phyloP scores from a whole-genome alignment of 805 yeast genomes.

The Myxozyma monticola region DNA sequence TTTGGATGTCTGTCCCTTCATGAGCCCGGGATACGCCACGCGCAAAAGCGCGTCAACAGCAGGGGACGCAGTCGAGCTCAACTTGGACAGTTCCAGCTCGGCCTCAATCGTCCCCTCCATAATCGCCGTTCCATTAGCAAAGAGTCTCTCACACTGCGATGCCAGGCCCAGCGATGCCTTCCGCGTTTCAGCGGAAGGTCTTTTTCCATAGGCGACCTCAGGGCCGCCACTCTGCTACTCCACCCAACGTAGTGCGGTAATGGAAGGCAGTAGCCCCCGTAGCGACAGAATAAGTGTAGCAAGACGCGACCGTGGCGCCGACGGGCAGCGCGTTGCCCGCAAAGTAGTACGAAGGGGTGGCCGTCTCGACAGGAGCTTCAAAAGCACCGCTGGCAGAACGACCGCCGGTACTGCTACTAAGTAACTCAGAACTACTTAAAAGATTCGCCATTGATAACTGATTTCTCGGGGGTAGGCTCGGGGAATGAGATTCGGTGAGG shows the following conservation, averaged over 20 bases:
- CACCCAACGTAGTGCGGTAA: slow-evolving; percentile 34
- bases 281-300: slow-evolving; percentile 27
- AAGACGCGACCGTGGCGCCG: slow-evolving; percentile 31
- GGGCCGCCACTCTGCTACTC: slow-evolving; percentile 37
- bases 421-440: slow-evolving; percentile 27
- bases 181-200: slow-evolving; percentile 33
- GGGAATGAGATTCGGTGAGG: too few relatives aligned
- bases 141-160: slow-evolving; percentile 35
- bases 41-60: slow-evolving; percentile 23
- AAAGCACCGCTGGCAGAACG: slow-evolving; percentile 9
- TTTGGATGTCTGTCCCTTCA: too few relatives aligned
- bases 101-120: slow-evolving; percentile 16
- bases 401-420: slow-evolving; percentile 26
- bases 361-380: slow-evolving; percentile 1
- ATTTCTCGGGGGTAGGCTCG: neutral
- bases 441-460: slow-evolving; percentile 30
- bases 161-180: slow-evolving; percentile 36
- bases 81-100: slow-evolving; percentile 2
- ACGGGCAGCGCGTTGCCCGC: slow-evolving; percentile 11
- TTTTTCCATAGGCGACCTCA: slow-evolving; percentile 33
- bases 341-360: slow-evolving; percentile 11
- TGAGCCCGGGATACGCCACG: slow-evolving; percentile 23
- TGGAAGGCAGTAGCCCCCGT: slow-evolving; percentile 31
- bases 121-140: slow-evolving; percentile 32
- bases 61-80: slow-evolving; percentile 9